A percentile compares a stretch with the other conserved stretches of the same genome.
These are phyloP conservation scores for Salmacisia buchloeana DNA, from an alignment of 1,284 basidiomycete genomes.

Conservation along the genomic window DNA sequence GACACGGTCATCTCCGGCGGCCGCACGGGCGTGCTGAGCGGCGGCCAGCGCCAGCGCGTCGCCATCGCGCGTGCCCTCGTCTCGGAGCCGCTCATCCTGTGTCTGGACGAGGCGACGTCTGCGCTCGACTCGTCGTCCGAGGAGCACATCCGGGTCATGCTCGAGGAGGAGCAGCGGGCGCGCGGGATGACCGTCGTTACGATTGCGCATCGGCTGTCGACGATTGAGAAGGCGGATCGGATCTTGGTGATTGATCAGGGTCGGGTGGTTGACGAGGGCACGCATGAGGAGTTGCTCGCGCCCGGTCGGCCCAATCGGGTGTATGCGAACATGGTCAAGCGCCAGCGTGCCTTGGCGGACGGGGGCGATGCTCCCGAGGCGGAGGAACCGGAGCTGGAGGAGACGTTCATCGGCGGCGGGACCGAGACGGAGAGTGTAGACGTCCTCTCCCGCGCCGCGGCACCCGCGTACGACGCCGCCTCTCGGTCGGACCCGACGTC, in stretches of 20 bases:
- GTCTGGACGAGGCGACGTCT: slow-evolving; percentile 56
- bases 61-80: slow-evolving; percentile 57
- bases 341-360: slow-evolving; percentile 25
- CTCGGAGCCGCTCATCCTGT: slow-evolving; percentile 56
- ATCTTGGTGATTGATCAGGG: slow-evolving; percentile 44
- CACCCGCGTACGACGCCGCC: neutral
- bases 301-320: slow-evolving; percentile 14
- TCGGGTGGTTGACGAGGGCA: slow-evolving; percentile 39
- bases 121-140: slow-evolving; percentile 29
- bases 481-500: neutral
- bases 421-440: neutral
- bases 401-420: neutral
- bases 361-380: neutral
- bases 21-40: slow-evolving; percentile 19
- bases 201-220: slow-evolving; percentile 48
- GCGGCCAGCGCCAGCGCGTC: slow-evolving; percentile 49
- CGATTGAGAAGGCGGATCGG: slow-evolving; percentile 43
- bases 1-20: slow-evolving; percentile 19
- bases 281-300: slow-evolving; percentile 34
- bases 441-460: neutral
- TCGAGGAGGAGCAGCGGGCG: slow-evolving; percentile 39
- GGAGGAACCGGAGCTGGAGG: too few relatives aligned
- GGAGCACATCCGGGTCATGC: slow-evolving; percentile 57
- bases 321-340: slow-evolving; percentile 43
- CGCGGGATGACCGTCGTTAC: slow-evolving; percentile 44